Percentiles rank a stretch among this genome's conserved stretches.
These are phyloP conservation scores for Penicillium malachiteum DNA, from an alignment of 495 filamentous ascomycete genomes.

Conservation along the genomic window DNA sequence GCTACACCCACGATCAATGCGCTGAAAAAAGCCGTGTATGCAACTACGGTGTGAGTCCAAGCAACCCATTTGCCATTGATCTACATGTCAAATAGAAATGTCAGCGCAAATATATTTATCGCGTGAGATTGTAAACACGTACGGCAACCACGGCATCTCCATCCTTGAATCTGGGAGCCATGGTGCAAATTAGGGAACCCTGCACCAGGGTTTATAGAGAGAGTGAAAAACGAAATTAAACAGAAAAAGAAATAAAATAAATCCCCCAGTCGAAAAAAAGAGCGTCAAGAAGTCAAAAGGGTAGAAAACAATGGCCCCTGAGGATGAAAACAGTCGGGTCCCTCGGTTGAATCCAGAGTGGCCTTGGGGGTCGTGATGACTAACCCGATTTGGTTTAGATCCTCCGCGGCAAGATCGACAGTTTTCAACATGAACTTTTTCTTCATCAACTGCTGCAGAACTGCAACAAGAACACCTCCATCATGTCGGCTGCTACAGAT, in stretches of 20 bases:
- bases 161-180: slow-evolving; percentile 86
- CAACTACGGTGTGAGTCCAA: slow-evolving; percentile 79
- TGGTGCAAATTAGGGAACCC: slow-evolving; percentile 40
- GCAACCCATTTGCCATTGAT: slow-evolving; percentile 91
- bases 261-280: slow-evolving; percentile 21
- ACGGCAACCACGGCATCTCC: slow-evolving; percentile 78
- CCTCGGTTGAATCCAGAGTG: slow-evolving; percentile 24
- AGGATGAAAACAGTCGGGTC: slow-evolving; percentile 29
- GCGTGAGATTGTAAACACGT: slow-evolving; percentile 26
- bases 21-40: slow-evolving; percentile 89
- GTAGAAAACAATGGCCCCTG: slow-evolving; percentile 35
- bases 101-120: slow-evolving; percentile 8
- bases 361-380: slow-evolving; percentile 9
- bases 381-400: slow-evolving; percentile 24
- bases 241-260: slow-evolving; percentile 17
- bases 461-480: slow-evolving; percentile 18
- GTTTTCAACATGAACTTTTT: slow-evolving; percentile 29
- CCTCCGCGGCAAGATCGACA: slow-evolving; percentile 38
- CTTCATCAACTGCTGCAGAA: slow-evolving; percentile 11
- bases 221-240: slow-evolving; percentile 7
- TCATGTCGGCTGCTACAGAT: slow-evolving; percentile 81
- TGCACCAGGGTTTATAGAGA: slow-evolving; percentile 18
- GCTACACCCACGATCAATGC: slow-evolving; percentile 81
- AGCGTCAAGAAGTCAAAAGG: slow-evolving; percentile 36
- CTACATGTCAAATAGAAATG: slow-evolving; percentile 30